Evolutionary conservation across 495 filamentous ascomycete genomes (phyloP), one percentile per base, ranked within the genome.

Genomic region (Penicillium alfredii): DNA sequence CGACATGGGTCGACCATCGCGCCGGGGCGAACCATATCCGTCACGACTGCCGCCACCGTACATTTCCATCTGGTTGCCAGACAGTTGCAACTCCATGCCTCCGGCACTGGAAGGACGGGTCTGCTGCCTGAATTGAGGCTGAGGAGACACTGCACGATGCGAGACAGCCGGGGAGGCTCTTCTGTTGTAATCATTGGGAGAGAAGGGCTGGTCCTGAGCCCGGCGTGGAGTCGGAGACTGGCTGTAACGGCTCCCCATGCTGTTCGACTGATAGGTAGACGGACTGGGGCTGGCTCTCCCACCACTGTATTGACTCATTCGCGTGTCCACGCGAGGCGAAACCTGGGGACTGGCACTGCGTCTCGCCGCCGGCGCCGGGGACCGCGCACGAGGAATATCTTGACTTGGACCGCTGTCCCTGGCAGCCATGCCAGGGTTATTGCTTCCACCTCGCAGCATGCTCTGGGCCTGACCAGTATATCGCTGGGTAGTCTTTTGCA

Each of bases 401-500:
- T 66, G 58, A 5, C 45, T 29, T 40, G n/a, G n/a, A n/a, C n/a
- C n/a, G n/a, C n/a, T n/a, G n/a, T n/a, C n/a, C n/a, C n/a, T 58
- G 40, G 24, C 43, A 50, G 28, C 47, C 58, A 27, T 35, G 53
- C 47, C 6, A 55, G 63, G 55, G 23, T 53, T 51, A 39, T 60
- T 57, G 41, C 49, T 50, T 30, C 57, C 51, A n/a, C 62, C 69
- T 6, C 74, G 72, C 50, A 94, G 86, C 76, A 95, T 81, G 47
- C 74, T 83, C 35, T 85, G 78, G 6, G 82, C 84, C 59, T 95
- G 84, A 34, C 81, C 79, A 28, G 84, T 77, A 54, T 92, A 95
- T 51, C 84, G 84, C 37, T 89, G 79, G 1, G 87, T 88, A 8
- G 90, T 84, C 51, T 92, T 82, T 47, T 95, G 82, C 93, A 99